Evolutionary conservation across 1,139 yeast species (phyloP), one percentile per base, ranked within the genome.

Genomic region (Yamadazyma conglobata): DNA sequence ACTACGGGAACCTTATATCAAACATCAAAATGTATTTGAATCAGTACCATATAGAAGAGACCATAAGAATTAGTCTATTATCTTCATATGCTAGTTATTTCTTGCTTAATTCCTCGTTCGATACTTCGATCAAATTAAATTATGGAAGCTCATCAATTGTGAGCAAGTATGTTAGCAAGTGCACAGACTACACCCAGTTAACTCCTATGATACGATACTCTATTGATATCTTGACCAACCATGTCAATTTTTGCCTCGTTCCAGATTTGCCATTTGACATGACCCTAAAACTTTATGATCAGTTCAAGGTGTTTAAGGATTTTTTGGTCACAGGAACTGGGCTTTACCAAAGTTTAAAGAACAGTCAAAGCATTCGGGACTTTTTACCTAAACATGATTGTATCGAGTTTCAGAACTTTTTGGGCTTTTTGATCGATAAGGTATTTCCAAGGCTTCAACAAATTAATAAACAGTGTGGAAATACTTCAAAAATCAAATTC

Each of bases 31-130:
- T 55, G 26, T 54, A 66, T 1, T 48, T 65, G 22, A 48, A 48
- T 16, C 40, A 46, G 14, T 50, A 53, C 26, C 64, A 60, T 33
- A 47, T 59, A 10, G 70, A 64, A 33, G 60, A 52, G 34, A 59
- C 70, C 2, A 57, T 68, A 3, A 54, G 58, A 24, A 58, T 66
- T 17, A 64, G 71, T 8, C 47, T 65, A 25, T 54, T 60, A 31
- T 53, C 68, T 1, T 56, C 65, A 2, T 64, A 67, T 59, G 52
- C 67, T 1, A 54, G 60, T 12, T 60, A 57, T 36, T 47, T 64
- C 24, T 61, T 64, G 27, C 42, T 52, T 10, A 59, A 58, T 35
- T 52, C 68, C 1, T 56, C 61, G n/a, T 47, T 58, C 14, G 55
- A 57, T 12, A 61, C 70, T 0, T 44, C 55, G 15, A 46, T 56